A percentile compares a stretch with the other conserved stretches of the same genome.
phyloP scores from a whole-genome alignment of 495 filamentous ascomycete genomes.

The Talaromyces liani region DNA sequence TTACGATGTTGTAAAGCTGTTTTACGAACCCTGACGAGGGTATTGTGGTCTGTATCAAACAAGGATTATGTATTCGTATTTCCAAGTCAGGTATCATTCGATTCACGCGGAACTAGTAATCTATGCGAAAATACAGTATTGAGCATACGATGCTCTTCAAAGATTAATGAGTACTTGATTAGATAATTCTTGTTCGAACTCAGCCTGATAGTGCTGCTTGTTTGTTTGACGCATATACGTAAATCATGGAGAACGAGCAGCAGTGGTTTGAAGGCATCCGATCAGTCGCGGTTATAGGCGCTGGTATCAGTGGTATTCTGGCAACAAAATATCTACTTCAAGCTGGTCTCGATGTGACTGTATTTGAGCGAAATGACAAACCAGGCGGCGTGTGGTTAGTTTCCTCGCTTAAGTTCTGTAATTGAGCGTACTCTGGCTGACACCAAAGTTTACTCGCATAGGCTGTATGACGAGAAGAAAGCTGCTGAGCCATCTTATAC shows the following conservation, averaged over 20 bases:
- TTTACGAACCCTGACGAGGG: neutral
- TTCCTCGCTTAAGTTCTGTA: too few relatives aligned
- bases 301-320: conserved; percentile 3
- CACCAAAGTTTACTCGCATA: neutral
- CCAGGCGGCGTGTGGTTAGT: neutral
- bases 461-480: neutral
- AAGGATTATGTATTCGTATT: neutral
- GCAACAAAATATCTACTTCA: conserved; percentile 1
- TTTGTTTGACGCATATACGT: neutral
- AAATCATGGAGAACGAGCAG: neutral
- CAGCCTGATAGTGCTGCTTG: neutral
- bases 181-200: neutral
- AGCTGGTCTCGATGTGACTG: conserved; percentile 1
- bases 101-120: neutral
- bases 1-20: neutral
- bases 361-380: neutral
- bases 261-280: neutral
- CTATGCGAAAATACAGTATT: neutral
- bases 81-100: neutral
- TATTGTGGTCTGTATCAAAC: neutral
- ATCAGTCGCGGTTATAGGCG: neutral
- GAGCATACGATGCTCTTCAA: neutral
- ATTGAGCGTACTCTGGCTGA: too few relatives aligned
- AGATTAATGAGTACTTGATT: neutral
- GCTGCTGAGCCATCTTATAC: neutral